Base-by-base conservation (phyloP, 192 early-diverging fungal species). In the Umbelopsis sp. region DNA sequence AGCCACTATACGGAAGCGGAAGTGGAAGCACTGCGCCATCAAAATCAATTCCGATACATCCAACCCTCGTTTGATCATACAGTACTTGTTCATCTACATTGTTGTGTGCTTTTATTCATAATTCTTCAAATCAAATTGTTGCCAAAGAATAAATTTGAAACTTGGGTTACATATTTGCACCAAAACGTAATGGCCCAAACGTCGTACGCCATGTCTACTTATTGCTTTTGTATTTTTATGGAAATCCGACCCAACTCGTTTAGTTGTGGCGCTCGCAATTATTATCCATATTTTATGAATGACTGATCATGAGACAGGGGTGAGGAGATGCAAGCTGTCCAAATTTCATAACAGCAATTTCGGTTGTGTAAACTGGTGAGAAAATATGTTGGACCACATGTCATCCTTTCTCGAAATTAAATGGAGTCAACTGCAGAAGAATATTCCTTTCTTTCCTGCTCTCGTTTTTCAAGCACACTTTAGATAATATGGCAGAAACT, bases 391-490 rank as follows among this genome's bases (percentile, higher is more conserved):
- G 29, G 31, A 31, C 29, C 56, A 62, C 56, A 62, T 62, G 56
- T 53, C 22, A 50, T 22, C 52, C 56, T 49, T 17, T 21, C 47
- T 21, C 47, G 47, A 29, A n/a, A 34, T 34, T 62, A 32, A 17
- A 34, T 62, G 31, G 26, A 17, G 3, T 34, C 32, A 34, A 14
- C 26, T 62, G 56, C 47, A 34, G 31, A 10, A 62, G 56, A 56
- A 62, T 31, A 4, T 62, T 62, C 56, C 56, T 62, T 20, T 62
- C 56, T 62, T 53, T 62, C 56, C 56, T 34, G 56, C 3, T 62
- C 26, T 34, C 12, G 5, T 49, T 62, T 34, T 31, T 2, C 32
- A 8, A 62, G 26, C 26, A 62, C 16, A 20, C 26, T 62, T 62
- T 31, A 34, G 29, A 34, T 34, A 34, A 29, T n/a, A 62, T 62